A percentile compares a stretch with the other conserved stretches of the same genome.
These are phyloP conservation scores for Cucumis melo DNA, from an alignment of 306 rosid genomes.

Conservation along the genomic window DNA sequence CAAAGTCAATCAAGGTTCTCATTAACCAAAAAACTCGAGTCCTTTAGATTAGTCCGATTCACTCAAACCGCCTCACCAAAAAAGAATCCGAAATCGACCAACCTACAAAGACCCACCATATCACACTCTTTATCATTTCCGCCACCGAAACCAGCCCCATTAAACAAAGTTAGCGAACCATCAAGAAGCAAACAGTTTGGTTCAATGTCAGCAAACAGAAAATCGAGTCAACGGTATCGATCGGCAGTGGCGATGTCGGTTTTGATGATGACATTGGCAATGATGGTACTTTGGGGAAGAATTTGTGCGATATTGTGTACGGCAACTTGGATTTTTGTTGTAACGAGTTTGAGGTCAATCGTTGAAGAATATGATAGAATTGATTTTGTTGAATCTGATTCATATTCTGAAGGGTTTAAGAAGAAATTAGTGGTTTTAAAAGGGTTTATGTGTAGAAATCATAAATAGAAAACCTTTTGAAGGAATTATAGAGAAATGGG, in stretches of 20 bases:
- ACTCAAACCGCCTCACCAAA: background rate
- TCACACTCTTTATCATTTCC: background rate
- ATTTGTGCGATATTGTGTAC: background rate
- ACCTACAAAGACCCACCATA: background rate
- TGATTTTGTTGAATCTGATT: background rate
- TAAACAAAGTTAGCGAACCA: background rate
- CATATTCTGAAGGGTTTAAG: background rate
- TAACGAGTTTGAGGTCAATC: background rate
- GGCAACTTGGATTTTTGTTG: background rate
- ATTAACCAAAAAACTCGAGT: background rate
- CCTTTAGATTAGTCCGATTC: background rate
- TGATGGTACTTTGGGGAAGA: constrained; percentile 10
- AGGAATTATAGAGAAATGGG: background rate
- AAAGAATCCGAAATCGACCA: background rate
- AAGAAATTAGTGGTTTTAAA: background rate
- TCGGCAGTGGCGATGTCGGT: background rate
- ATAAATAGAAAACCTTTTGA: background rate
- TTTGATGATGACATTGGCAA: background rate
- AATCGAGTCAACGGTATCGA: background rate
- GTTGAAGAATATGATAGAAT: background rate
- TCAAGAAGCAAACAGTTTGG: background rate
- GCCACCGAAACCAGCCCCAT: background rate
- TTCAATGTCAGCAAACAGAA: background rate
- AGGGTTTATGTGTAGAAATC: background rate
- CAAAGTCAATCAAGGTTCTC: background rate